Evolutionary conservation across 2,329 filamentous ascomycete species (phyloP).

Genomic region (Mycosphaerella arachidis): DNA sequence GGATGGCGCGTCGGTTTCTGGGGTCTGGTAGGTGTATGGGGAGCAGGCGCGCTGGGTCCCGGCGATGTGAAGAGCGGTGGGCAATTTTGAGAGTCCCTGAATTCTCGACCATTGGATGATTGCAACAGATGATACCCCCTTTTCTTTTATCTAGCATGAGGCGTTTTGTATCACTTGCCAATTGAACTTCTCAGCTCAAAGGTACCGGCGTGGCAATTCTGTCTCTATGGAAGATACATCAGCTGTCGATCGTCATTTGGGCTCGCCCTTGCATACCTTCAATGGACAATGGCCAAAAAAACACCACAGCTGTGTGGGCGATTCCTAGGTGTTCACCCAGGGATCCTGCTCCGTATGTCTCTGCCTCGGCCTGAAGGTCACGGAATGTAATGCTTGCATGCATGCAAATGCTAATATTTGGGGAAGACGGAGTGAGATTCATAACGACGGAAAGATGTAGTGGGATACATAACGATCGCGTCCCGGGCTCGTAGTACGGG

Average conservation of each 20-base stretch:
- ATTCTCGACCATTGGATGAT: constrained; percentile 1
- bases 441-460: neutral
- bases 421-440: no score
- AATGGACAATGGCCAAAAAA: neutral
- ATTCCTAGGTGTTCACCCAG: no score
- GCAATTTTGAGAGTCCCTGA: constrained; percentile 25
- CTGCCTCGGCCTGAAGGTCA: no score
- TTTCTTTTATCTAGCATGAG: neutral
- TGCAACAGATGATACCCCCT: constrained; percentile 8
- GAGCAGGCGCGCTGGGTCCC: constrained; percentile 59
- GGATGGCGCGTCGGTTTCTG: constrained; percentile 76
- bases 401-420: no score
- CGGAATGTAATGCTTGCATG: no score
- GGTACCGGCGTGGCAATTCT: neutral
- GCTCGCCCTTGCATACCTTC: neutral
- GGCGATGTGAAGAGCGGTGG: constrained; percentile 51
- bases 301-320: no score
- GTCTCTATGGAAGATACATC: neutral
- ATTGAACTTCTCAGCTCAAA: neutral
- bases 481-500: no score
- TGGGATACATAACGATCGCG: no score
- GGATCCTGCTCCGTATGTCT: no score
- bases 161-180: neutral
- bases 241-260: neutral
- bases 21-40: constrained; percentile 71